These are phyloP conservation scores for Aspergillus bombycis DNA, from an alignment of 2,329 filamentous ascomycete species.

Conservation along the genomic window DNA sequence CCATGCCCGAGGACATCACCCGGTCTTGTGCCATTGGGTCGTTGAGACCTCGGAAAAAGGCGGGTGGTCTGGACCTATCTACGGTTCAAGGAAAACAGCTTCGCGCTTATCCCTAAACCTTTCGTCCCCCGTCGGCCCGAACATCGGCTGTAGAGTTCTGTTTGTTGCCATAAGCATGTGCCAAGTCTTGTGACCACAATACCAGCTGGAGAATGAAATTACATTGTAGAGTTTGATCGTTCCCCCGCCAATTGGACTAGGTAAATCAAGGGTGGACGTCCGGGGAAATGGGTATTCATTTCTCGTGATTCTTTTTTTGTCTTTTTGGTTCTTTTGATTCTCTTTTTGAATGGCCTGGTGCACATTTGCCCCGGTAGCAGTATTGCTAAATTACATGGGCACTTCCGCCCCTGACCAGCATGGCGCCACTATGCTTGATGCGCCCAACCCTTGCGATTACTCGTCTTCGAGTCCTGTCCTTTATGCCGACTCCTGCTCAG, in stretches of 20 bases:
- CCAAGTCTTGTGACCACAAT: background rate
- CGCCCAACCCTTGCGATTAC: slow-evolving; percentile 16
- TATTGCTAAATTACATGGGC: slow-evolving; percentile 37
- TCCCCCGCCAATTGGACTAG: background rate
- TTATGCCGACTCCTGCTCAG: slow-evolving; percentile 42
- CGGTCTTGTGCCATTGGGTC: slow-evolving; percentile 18
- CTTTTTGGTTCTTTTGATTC: slow-evolving; percentile 20
- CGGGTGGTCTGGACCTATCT: slow-evolving; percentile 26
- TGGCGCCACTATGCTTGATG: slow-evolving; percentile 22
- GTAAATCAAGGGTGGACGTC: background rate
- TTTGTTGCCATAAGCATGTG: background rate
- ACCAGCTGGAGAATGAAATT: background rate
- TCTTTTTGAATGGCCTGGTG: slow-evolving; percentile 16
- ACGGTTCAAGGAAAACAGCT: slow-evolving; percentile 21
- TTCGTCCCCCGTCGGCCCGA: slow-evolving; percentile 31
- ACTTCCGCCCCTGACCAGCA: slow-evolving; percentile 30
- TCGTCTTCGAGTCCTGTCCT: slow-evolving; percentile 14
- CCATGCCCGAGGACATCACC: slow-evolving; percentile 15
- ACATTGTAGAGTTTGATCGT: background rate
- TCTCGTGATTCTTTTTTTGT: slow-evolving; percentile 11
- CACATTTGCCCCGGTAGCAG: slow-evolving; percentile 20
- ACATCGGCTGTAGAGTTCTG: slow-evolving; percentile 18
- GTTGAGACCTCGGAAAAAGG: slow-evolving; percentile 36
- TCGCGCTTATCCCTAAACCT: slow-evolving; percentile 7
- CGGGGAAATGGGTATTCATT: background rate